Evolutionary conservation across 1,284 basidiomycete species (phyloP).

Genomic region (Pulveroboletus sp.): DNA sequence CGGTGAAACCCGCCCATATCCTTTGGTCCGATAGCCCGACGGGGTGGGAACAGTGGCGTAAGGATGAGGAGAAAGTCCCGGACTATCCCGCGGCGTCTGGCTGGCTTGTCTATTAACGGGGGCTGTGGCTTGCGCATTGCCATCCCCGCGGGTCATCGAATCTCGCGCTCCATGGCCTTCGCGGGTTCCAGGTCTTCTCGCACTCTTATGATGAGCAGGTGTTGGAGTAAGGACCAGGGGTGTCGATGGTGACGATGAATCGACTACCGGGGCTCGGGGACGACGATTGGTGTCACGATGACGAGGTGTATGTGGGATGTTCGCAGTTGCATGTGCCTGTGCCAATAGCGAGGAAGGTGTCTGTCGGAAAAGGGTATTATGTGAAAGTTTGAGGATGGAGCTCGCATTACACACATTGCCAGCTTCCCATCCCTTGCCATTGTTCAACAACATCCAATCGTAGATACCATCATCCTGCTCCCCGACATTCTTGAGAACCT

Average conservation of each 20-base stretch:
- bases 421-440: slow-evolving; percentile 88
- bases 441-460: slow-evolving; percentile 97
- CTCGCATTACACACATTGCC: slow-evolving; percentile 53
- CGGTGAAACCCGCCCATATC: slow-evolving; percentile 61
- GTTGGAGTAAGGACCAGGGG: slow-evolving; percentile 64
- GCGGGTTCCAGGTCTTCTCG: slow-evolving; percentile 47
- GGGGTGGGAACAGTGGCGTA: slow-evolving; percentile 64
- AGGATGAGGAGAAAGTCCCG: slow-evolving; percentile 59
- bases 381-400: slow-evolving; percentile 10
- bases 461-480: slow-evolving; percentile 93
- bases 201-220: slow-evolving; percentile 60
- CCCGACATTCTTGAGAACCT: slow-evolving; percentile 86
- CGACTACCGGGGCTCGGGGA: slow-evolving; percentile 41
- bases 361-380: slow-evolving; percentile 31
- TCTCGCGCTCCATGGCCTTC: slow-evolving; percentile 50
- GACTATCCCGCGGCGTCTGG: slow-evolving; percentile 55
- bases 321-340: slow-evolving; percentile 54
- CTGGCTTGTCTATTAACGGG: slow-evolving; percentile 65
- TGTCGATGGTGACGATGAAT: slow-evolving; percentile 51
- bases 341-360: slow-evolving; percentile 48
- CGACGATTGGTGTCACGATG: slow-evolving; percentile 62
- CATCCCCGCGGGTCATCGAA: slow-evolving; percentile 44
- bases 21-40: slow-evolving; percentile 51
- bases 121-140: slow-evolving; percentile 62
- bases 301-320: slow-evolving; percentile 52